phyloP scores from a whole-genome alignment of 2,329 filamentous ascomycete species.

The Drechslerella stenobrocha region DNA sequence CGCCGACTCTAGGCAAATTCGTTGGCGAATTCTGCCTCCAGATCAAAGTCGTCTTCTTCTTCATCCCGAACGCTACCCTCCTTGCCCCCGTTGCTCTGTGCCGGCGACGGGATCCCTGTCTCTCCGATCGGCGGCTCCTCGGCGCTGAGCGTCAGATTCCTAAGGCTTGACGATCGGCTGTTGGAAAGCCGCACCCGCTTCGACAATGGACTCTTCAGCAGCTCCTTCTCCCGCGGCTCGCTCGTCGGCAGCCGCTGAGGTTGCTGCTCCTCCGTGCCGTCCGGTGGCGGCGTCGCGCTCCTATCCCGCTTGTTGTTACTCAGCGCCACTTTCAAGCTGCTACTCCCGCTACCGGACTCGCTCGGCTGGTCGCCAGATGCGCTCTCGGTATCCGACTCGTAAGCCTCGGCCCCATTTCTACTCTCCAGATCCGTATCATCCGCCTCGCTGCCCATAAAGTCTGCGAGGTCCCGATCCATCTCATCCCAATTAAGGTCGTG shows the following conservation, averaged over 20 bases:
- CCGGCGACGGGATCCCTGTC: constrained; percentile 43
- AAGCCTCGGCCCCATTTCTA: constrained; percentile 31
- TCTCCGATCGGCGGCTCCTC: constrained; percentile 39
- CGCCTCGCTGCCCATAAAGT: constrained; percentile 45
- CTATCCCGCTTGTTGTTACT: constrained; percentile 35
- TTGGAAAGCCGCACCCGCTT: constrained; percentile 40
- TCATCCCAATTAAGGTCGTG: constrained; percentile 51
- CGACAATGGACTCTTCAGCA: constrained; percentile 43
- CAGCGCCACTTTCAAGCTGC: constrained; percentile 26
- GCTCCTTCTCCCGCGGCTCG: constrained; percentile 32
- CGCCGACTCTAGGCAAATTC: constrained; percentile 26
- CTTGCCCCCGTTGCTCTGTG: constrained; percentile 35
- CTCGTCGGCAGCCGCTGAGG: constrained; percentile 2
- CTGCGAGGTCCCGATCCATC: constrained; percentile 41
- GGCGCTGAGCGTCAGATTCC: constrained; percentile 37
- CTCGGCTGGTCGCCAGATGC: constrained; percentile 25
- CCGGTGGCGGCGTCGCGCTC: constrained; percentile 40
- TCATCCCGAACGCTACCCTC: constrained; percentile 32
- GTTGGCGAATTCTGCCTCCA: constrained; percentile 41
- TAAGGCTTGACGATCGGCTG: constrained; percentile 44
- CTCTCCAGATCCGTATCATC: constrained; percentile 46
- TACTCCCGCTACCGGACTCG: neutral
- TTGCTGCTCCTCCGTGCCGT: constrained; percentile 28
- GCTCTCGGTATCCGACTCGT: constrained; percentile 42
- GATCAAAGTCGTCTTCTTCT: constrained; percentile 43